Conservation (phyloP, 768 basidiomycete genomes). For the Dioszegia hungarica region DNA sequence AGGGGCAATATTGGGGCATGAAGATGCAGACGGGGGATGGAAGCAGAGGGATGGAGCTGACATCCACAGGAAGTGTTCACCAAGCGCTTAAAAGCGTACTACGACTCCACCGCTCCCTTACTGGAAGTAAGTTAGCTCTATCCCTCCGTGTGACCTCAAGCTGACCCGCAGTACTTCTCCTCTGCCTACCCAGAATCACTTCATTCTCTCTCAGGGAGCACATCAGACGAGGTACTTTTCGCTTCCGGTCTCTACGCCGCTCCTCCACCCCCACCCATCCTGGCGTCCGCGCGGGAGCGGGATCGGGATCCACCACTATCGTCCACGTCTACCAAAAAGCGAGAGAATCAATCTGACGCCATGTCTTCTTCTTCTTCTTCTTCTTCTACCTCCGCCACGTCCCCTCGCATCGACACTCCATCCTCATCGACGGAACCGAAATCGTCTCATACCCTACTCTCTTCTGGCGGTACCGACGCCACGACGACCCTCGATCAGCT, state of each 20-base stretch:
- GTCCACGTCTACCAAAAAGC: neutral
- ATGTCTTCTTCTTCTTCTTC: conserved; percentile 1
- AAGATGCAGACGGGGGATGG: too few species aligned
- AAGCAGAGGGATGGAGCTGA: neutral
- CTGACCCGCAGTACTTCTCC: conserved; percentile 40
- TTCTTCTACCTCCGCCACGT: conserved; percentile 2
- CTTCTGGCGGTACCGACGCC: neutral
- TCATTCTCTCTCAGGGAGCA: conserved; percentile 45
- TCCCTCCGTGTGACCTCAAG: neutral
- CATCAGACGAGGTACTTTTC: conserved; percentile 50
- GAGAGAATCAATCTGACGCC: conserved; percentile 3
- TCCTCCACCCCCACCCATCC: conserved; percentile 9
- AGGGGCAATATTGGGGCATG: too few species aligned
- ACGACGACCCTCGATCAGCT: conserved; percentile 42
- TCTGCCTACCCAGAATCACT: conserved; percentile 40
- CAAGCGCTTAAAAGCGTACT: conserved; percentile 47
- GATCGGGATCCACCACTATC: too few species aligned
- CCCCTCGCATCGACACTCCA: neutral
- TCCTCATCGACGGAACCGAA: neutral
- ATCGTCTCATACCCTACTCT: conserved; percentile 2
- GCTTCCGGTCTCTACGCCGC: conserved; percentile 13
- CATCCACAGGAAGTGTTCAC: conserved; percentile 44
- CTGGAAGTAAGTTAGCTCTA: conserved; percentile 31
- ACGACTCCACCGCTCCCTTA: conserved; percentile 48
- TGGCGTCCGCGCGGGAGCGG: neutral